Conservation (phyloP, 768 basidiomycete species). For the Hygrocybe punicea region DNA sequence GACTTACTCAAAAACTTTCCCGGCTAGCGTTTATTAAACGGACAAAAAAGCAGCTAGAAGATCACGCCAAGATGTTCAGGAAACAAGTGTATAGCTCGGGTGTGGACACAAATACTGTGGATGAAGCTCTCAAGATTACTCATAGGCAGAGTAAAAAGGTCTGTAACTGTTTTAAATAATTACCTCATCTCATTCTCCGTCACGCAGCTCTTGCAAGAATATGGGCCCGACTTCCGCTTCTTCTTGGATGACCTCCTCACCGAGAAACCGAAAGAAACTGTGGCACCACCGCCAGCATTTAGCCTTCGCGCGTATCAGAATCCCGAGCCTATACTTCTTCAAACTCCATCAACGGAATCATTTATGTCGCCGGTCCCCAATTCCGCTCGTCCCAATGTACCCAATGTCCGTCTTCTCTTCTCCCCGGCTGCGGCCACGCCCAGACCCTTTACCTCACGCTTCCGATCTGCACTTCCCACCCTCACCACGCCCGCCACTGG, state of each 20-base stretch:
- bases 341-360: conserved; percentile 7
- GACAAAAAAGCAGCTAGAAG: conserved; percentile 82
- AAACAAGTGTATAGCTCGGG: conserved; percentile 90
- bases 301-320: conserved; percentile 29
- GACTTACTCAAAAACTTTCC: not conserved
- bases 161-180: conserved; percentile 10
- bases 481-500: not conserved
- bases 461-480: not conserved
- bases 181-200: not conserved
- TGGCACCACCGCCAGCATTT: conserved; percentile 29
- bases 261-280: conserved; percentile 43
- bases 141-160: conserved; percentile 83
- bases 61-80: conserved; percentile 79
- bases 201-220: conserved; percentile 78
- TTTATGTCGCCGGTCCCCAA: conserved; percentile 6
- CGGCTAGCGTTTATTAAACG: conserved; percentile 84
- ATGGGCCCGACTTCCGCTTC: conserved; percentile 90
- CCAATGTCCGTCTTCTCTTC: conserved; percentile 5
- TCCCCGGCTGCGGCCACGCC: conserved; percentile 6
- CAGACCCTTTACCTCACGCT: conserved; percentile 3
- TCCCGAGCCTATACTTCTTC: conserved; percentile 13
- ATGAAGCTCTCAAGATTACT: conserved; percentile 77
- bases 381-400: conserved; percentile 12
- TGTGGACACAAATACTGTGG: conserved; percentile 61
- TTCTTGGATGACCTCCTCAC: conserved; percentile 74